Conservation (phyloP, 805 yeast genomes). For the Sugiyamaella smithiae region DNA sequence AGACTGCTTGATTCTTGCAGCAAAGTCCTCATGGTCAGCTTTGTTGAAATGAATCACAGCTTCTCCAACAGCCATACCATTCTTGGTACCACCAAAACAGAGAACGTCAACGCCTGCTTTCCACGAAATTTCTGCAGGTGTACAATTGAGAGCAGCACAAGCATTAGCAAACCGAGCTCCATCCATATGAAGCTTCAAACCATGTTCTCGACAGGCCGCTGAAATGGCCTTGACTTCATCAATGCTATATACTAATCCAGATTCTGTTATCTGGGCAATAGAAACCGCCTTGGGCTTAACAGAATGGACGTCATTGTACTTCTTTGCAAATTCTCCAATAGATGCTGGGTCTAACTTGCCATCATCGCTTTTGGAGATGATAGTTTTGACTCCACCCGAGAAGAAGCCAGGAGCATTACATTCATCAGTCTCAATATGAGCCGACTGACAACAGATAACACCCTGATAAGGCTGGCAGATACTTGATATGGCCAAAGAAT, state of each 20-base stretch:
- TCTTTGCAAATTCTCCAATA: slow-evolving; percentile 3
- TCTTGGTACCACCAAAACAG: slow-evolving; percentile 10
- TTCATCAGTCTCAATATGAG: slow-evolving; percentile 12
- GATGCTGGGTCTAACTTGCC: slow-evolving; percentile 6
- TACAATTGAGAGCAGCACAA: slow-evolving; percentile 6
- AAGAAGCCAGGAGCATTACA: slow-evolving; percentile 13
- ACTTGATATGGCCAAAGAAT: slow-evolving; percentile 9
- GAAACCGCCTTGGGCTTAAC: slow-evolving; percentile 8
- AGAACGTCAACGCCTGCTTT: slow-evolving; percentile 13
- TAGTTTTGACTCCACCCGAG: slow-evolving; percentile 8
- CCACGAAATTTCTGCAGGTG: slow-evolving; percentile 10
- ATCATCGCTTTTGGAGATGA: background rate
- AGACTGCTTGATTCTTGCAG: slow-evolving; percentile 9
- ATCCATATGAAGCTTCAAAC: slow-evolving; percentile 10
- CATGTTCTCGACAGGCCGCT: slow-evolving; percentile 1
- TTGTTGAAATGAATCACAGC: slow-evolving; percentile 9
- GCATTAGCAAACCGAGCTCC: slow-evolving; percentile 14
- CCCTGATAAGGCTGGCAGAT: slow-evolving; percentile 9
- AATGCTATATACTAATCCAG: slow-evolving; percentile 7
- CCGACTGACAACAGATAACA: slow-evolving; percentile 4
- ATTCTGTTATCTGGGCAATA: slow-evolving; percentile 9
- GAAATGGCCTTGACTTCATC: slow-evolving; percentile 11
- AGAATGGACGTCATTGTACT: slow-evolving; percentile 4
- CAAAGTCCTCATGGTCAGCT: slow-evolving; percentile 3
- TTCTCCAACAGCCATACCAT: slow-evolving; percentile 13